Evolutionary conservation across 2,329 filamentous ascomycete genomes (phyloP).

Genomic region (Cyphellophora attinorum): DNA sequence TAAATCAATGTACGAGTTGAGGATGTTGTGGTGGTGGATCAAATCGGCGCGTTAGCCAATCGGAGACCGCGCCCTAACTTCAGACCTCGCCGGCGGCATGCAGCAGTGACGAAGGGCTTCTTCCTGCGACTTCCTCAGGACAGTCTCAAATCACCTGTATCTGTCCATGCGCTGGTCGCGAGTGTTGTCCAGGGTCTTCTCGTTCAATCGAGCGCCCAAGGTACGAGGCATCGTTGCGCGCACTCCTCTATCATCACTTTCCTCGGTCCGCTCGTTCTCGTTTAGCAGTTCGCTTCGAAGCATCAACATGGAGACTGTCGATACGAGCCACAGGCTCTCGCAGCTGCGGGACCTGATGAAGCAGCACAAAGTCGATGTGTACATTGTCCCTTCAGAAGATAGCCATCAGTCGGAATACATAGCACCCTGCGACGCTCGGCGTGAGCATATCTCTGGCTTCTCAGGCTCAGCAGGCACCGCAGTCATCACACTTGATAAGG

Average conservation of each 20-base stretch:
- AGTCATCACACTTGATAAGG: constrained; percentile 75
- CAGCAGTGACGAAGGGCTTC: no score
- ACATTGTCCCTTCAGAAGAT: constrained; percentile 93
- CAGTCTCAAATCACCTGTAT: background rate
- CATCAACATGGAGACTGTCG: constrained; percentile 63
- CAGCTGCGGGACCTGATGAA: constrained; percentile 79
- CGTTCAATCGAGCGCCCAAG: constrained; percentile 8
- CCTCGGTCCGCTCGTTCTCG: constrained; percentile 28
- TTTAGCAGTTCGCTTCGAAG: constrained; percentile 25
- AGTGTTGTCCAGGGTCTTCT: constrained; percentile 1
- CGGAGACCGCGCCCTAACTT: no score
- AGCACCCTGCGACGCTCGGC: constrained; percentile 82
- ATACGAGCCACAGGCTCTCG: constrained; percentile 67
- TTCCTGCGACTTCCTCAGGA: constrained; percentile 1
- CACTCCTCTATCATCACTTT: constrained; percentile 10
- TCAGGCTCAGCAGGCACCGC: constrained; percentile 91
- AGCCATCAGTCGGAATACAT: constrained; percentile 98
- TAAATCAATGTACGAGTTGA: no score
- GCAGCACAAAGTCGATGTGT: constrained; percentile 77
- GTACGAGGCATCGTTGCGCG: background rate
- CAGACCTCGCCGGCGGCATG: no score
- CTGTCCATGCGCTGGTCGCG: constrained; percentile 16
- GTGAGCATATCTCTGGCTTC: constrained; percentile 89
- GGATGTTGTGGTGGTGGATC: no score
- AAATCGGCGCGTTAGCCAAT: no score